Conservation (phyloP, 2,329 filamentous ascomycete species). For the Pseudovirgaria hyperparasitica region DNA sequence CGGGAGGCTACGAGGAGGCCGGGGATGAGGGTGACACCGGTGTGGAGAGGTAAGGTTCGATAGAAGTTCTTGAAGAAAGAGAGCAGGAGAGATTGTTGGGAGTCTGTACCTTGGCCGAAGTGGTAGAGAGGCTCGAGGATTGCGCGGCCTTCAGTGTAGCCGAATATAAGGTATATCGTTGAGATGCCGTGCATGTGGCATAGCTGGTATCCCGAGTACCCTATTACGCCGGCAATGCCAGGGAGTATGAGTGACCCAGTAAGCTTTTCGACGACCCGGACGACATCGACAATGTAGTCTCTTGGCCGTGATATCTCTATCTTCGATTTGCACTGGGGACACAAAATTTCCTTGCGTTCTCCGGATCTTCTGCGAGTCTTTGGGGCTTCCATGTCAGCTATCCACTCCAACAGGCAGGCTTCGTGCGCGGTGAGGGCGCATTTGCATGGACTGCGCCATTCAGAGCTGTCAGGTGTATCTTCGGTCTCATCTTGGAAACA, state of each 20-base stretch:
- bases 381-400: constrained; percentile 70
- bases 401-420: constrained; percentile 79
- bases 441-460: constrained; percentile 80
- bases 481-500: constrained; percentile 55
- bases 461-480: constrained; percentile 44
- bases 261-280: constrained; percentile 44
- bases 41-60: constrained; percentile 38
- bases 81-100: constrained; percentile 19
- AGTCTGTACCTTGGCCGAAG: constrained; percentile 21
- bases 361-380: constrained; percentile 37
- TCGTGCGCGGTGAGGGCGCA: constrained; percentile 89
- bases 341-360: constrained; percentile 51
- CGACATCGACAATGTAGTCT: constrained; percentile 57
- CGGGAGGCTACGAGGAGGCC: constrained; percentile 55
- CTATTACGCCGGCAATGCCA: constrained; percentile 43
- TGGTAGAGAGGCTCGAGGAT: constrained; percentile 35
- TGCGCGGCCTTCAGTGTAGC: constrained; percentile 43
- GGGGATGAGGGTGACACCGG: constrained; percentile 56
- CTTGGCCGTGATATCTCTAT: constrained; percentile 65
- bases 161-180: constrained; percentile 54
- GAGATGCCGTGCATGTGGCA: constrained; percentile 47
- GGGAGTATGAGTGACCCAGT: constrained; percentile 52
- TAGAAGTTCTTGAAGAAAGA: constrained; percentile 27
- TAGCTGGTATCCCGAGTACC: constrained; percentile 29
- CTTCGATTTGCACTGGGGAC: constrained; percentile 77